A percentile compares a stretch with the other conserved stretches of the same genome.
These are phyloP conservation scores for Mucor circinelloides DNA, from an alignment of 371 early-diverging fungal genomes.

Conservation along the genomic window DNA sequence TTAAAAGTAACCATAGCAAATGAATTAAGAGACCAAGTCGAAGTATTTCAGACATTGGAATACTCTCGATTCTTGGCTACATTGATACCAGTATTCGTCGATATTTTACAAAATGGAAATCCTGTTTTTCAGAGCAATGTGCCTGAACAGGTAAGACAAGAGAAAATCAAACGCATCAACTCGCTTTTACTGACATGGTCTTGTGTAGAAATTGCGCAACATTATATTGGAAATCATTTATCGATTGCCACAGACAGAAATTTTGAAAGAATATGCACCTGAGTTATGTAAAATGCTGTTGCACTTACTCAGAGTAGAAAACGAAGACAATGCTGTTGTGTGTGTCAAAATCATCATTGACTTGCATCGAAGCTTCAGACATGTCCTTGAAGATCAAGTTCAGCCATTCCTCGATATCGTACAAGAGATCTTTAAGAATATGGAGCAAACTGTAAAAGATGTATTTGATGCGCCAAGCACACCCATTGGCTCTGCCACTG, in stretches of 20 bases:
- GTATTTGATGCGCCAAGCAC: slow-evolving; percentile 76
- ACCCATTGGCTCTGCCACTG: slow-evolving; percentile 57
- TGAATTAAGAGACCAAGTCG: slow-evolving; percentile 90
- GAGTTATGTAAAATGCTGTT: slow-evolving; percentile 71
- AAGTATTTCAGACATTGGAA: slow-evolving; percentile 85
- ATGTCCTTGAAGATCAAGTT: slow-evolving; percentile 82
- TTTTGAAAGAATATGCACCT: slow-evolving; percentile 64
- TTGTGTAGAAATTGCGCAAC: slow-evolving; percentile 83
- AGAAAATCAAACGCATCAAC: neutral
- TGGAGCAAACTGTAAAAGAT: slow-evolving; percentile 83
- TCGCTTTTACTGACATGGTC: neutral
- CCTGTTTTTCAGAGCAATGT: slow-evolving; percentile 84
- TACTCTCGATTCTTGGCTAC: slow-evolving; percentile 76
- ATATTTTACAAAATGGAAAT: slow-evolving; percentile 73
- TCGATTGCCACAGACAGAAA: slow-evolving; percentile 87
- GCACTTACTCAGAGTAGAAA: slow-evolving; percentile 83
- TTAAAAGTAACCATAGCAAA: slow-evolving; percentile 85
- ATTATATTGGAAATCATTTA: slow-evolving; percentile 91
- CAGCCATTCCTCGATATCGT: slow-evolving; percentile 91
- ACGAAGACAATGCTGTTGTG: slow-evolving; percentile 96
- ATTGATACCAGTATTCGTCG: slow-evolving; percentile 84
- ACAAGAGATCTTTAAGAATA: slow-evolving; percentile 88
- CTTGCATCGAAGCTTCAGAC: slow-evolving; percentile 84
- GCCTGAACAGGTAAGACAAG: slow-evolving; percentile 75
- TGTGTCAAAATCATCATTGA: slow-evolving; percentile 95